Evolutionary conservation across 345 rosid genomes (phyloP), one percentile per base, ranked within the genome.

Genomic region (Salix udensis): DNA sequence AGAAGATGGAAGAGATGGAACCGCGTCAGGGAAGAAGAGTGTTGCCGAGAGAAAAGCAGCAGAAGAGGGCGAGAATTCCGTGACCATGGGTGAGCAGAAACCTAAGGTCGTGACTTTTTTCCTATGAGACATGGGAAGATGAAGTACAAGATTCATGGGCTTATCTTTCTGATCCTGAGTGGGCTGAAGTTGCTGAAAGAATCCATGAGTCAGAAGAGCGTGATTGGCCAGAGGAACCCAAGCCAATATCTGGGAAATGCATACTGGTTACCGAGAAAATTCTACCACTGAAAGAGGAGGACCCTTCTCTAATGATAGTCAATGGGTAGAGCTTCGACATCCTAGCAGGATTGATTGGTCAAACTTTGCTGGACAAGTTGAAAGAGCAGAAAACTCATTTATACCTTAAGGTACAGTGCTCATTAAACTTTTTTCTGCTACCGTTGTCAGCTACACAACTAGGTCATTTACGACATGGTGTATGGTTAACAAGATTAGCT

Each of bases 281-380:
- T 52, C 80, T 91, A 79, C 85, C 89, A 15, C 44, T 93, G 76
- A 73, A 86, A 68, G 88, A 78, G 79, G 88, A 82, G 76, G 97
- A 93, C 75, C 90, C 91, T 77, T 91, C 90, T 30, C 86, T 77
- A 2, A 76, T 91, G 50, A 73, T 93, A 77, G 85, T 87, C 91
- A 93, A 73, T 96, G 96, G 98, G 83, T 40, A 71, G 91, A 96
- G 84, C 92, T 93, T 66, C 76, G 89, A 61, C 85, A 89, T 76
- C 99, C 98, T 73, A 85, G 75, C 80, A 91, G 92, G 82, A 84
- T 92, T 78, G 98, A 96, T 77, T 92, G 98, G 99, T 83, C 86
- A 68, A 34, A 74, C 80, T 86, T 87, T 96, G 79, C 90, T 92
- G 46, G 86, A 92, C 62, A 89, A 78, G 71, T 75, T 96, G 86